Evolutionary conservation across 2,329 filamentous ascomycete species (phyloP), one percentile per base, ranked within the genome.

Genomic region (Ophiostoma piceae): DNA sequence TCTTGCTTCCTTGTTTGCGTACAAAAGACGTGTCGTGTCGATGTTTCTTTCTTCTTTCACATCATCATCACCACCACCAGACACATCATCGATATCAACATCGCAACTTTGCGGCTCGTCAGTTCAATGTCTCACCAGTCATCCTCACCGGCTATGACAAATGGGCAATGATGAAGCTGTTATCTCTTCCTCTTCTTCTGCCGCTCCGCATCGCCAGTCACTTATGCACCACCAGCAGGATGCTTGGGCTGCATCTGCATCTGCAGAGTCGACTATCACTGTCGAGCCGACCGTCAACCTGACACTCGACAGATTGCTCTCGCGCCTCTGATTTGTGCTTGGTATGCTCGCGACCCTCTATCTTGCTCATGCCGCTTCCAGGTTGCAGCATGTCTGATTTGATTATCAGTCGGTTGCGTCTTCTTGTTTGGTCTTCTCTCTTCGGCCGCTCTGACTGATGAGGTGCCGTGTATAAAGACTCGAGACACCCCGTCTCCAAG

Each of bases 381-480:
- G 51, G n/a, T 26, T 22, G 7, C 51, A n/a, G n/a, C 5, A 1
- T 3, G 43, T 0, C 2, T 47, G 43, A n/a, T 57, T 22, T 57
- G 51, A 26, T 26, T 57, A n/a, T 5, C 26, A 29, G 26, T 54
- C 47, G 6, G 22, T 6, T 29, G 39, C 39, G 39, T 41, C n/a
- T 29, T 7, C 8, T 29, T n/a, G n/a, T n/a, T n/a, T n/a, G n/a
- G n/a, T n/a, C n/a, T n/a, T 57, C 19, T 54, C 2, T 54, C 51
- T 57, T 57, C 51, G 51, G 9, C 39, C 39, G 39, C 12, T 11
- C 39, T 41, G 5, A 12, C 9, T 41, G 39, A 57, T 9, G 51
- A 57, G n/a, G n/a, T 57, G 51, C 22, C n/a, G 51, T n/a, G 51
- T 57, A 57, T 57, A 57, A 57, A 57, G 51, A 57, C 6, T 26